Percentiles rank a stretch among this genome's conserved stretches.
Evolutionary conservation across 23 red algal species (phyloP).

Genomic region (Gracilaria gracilis): DNA sequence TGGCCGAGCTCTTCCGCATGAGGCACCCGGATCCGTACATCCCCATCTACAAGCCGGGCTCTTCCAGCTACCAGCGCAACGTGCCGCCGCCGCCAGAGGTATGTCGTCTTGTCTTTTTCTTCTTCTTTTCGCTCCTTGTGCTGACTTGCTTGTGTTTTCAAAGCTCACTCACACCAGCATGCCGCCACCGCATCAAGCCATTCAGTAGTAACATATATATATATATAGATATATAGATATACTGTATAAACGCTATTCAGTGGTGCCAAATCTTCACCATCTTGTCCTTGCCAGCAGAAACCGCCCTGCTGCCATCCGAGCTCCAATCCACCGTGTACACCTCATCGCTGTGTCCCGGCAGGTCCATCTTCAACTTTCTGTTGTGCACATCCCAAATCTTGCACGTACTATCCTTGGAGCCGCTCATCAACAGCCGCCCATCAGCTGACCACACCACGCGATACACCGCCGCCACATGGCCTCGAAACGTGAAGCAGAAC

Average conservation of each 20-base stretch:
- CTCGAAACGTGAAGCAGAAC: conserved; percentile 84
- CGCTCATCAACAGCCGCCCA: conserved; percentile 82
- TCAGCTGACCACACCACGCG: conserved; percentile 91
- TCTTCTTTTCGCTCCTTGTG: neutral
- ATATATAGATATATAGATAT: no score
- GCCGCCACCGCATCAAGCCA: conserved; percentile 29
- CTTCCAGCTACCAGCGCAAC: conserved; percentile 91
- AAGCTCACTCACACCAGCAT: conserved; percentile 36
- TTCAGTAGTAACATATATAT: no score
- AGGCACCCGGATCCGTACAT: conserved; percentile 92
- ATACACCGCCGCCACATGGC: conserved; percentile 95
- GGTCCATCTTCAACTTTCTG: conserved; percentile 75
- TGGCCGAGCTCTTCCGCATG: conserved; percentile 74
- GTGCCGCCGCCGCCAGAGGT: conserved; percentile 93
- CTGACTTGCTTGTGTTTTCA: neutral
- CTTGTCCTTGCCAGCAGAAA: conserved; percentile 91
- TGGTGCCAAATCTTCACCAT: conserved; percentile 97
- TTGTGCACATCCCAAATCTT: conserved; percentile 88
- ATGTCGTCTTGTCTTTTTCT: conserved; percentile 14
- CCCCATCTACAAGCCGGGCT: conserved; percentile 76
- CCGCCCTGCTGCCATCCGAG: conserved; percentile 81
- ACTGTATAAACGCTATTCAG: no score
- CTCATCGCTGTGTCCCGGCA: conserved; percentile 98
- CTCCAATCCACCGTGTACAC: conserved; percentile 97
- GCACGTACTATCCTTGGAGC: conserved; percentile 90